Evolutionary conservation across 2,329 filamentous ascomycete genomes (phyloP), one percentile per base, ranked within the genome.

Genomic region (Cladophialophora bantiana): DNA sequence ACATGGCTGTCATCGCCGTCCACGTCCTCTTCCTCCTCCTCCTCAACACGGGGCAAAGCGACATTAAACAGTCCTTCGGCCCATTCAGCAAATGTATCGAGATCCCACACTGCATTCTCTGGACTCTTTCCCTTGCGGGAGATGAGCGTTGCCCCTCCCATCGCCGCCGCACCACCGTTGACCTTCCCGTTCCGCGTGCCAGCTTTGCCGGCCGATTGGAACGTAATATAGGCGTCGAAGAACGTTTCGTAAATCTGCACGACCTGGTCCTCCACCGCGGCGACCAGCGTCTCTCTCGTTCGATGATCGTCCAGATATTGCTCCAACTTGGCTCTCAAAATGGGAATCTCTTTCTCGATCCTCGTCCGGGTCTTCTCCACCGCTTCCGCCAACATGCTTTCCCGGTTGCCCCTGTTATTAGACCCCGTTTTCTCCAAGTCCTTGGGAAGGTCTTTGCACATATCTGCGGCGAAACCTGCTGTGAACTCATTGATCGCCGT

Each of bases 401-500:
- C 75, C 15, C 59, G 26, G 12, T 77, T 78, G 45, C 77, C 77
- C 50, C 26, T 26, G 2, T 77, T 74, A 59, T 78, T 77, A 4
- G 18, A 4, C 31, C 59, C 59, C 48, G 38, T 15, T 42, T 71
- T 69, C 4, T 67, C 59, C 12, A 67, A 15, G 3, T 67, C 61
- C 40, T 64, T 67, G 15, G 65, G 65, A 67, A 77, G 78, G 59
- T 73, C 80, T 13, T 81, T 81, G 0, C 85, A 86, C 81, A 90
- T 89, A 52, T 83, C 81, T 0, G 76, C 76, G 1, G 87, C 84
- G 69, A 86, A 88, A 34, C 80, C 79, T 56, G 81, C 83, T n/a
- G 88, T 89, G 70, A 90, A 89, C 66, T 89, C 86, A 65, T 87
- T 89, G 75, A 90, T 90, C 1, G 87, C 86, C 5, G 83, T 85